These are phyloP conservation scores for Tinospora cordifolia DNA, from an alignment of 164 flowering plant genomes.

Conservation along the genomic window DNA sequence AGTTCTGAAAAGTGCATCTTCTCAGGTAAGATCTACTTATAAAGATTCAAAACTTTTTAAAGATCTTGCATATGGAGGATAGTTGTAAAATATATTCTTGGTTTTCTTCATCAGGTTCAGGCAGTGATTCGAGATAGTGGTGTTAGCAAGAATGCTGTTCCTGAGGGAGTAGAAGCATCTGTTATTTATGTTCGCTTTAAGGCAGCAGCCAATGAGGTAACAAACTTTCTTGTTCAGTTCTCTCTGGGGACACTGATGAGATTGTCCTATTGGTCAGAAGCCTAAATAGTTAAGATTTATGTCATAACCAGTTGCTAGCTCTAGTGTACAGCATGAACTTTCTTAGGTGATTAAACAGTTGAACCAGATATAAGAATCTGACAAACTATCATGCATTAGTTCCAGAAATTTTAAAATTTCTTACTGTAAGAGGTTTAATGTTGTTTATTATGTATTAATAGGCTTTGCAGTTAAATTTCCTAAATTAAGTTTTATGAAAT, in stretches of 20 bases:
- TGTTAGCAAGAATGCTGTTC: constrained; percentile 49
- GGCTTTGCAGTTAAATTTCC: background rate
- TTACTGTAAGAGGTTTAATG: background rate
- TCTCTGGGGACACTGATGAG: background rate
- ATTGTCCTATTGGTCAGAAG: background rate
- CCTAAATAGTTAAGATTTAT: too few species aligned
- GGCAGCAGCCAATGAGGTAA: constrained; percentile 94
- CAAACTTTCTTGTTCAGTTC: background rate
- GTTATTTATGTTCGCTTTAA: constrained; percentile 88
- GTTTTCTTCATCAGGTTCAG: constrained; percentile 51
- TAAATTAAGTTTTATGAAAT: too few species aligned
- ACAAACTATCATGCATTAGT: background rate
- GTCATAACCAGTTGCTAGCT: background rate
- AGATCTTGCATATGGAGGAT: background rate
- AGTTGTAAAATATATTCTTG: background rate
- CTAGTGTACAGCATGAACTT: background rate
- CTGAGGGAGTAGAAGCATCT: constrained; percentile 94
- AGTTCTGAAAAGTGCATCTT: constrained; percentile 78
- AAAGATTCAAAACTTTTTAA: background rate
- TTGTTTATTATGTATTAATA: too few species aligned
- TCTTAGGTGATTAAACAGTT: background rate
- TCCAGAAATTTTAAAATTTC: background rate
- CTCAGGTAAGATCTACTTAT: constrained; percentile 50
- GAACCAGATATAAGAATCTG: background rate
- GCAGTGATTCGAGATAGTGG: constrained; percentile 53